A percentile compares a stretch with the other conserved stretches of the same genome.
Evolutionary conservation across 768 basidiomycete species (phyloP).

Genomic region (Suillus subalutaceus): DNA sequence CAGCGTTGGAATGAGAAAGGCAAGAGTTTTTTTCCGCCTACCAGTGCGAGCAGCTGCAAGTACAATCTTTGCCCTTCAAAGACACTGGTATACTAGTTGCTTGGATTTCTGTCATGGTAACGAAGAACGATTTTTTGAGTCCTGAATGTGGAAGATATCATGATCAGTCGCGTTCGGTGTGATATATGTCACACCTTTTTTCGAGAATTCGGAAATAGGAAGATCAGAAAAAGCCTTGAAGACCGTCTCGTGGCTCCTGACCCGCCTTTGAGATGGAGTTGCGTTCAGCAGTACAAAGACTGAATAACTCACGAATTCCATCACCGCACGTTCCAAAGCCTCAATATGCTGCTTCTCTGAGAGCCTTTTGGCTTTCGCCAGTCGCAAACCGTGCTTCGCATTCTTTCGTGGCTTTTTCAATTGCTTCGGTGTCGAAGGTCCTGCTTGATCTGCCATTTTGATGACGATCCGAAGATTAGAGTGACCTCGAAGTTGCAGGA

Average conservation of each 20-base stretch:
- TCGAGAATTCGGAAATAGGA: slow-evolving; percentile 77
- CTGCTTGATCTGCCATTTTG: slow-evolving; percentile 23
- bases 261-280: slow-evolving; percentile 16
- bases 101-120: slow-evolving; percentile 85
- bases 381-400: slow-evolving; percentile 15
- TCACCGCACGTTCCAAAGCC: slow-evolving; percentile 48
- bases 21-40: slow-evolving; percentile 76
- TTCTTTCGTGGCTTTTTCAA: slow-evolving; percentile 16
- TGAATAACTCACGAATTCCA: slow-evolving; percentile 49
- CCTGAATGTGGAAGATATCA: slow-evolving; percentile 46
- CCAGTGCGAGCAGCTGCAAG: slow-evolving; percentile 73
- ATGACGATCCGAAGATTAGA: neutral
- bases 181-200: slow-evolving; percentile 54
- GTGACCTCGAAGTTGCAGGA: neutral
- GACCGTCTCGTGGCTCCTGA: slow-evolving; percentile 53
- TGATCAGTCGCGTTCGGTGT: neutral
- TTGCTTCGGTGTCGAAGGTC: slow-evolving; percentile 23
- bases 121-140: slow-evolving; percentile 84
- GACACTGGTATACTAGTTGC: slow-evolving; percentile 59
- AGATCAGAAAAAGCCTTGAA: slow-evolving; percentile 66
- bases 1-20: slow-evolving; percentile 69
- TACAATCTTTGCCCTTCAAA: slow-evolving; percentile 64
- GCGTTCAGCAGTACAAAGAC: neutral
- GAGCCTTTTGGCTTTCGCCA: slow-evolving; percentile 43
- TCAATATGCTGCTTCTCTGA: slow-evolving; percentile 55